Evolutionary conservation across 371 early-diverging fungal genomes (phyloP).

Genomic region (Mortierella sp.): DNA sequence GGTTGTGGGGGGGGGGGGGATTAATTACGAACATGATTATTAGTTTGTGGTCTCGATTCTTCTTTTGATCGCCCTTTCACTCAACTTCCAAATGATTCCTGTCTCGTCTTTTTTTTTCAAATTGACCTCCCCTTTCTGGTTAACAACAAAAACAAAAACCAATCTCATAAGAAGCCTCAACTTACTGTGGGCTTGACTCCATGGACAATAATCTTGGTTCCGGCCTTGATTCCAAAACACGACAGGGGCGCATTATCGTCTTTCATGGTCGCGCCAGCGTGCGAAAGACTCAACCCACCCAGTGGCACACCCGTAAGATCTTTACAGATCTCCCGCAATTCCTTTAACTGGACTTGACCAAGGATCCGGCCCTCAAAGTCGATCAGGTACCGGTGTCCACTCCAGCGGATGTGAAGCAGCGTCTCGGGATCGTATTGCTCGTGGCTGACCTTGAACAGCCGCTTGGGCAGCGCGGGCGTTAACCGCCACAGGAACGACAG

Average conservation of each 20-base stretch:
- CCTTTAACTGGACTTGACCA: slow-evolving; percentile 36
- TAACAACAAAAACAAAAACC: not conserved
- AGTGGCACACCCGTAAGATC: slow-evolving; percentile 50
- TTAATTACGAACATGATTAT: too few relatives aligned
- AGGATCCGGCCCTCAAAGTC: slow-evolving; percentile 49
- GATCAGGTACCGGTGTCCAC: slow-evolving; percentile 29
- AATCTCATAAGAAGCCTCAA: not conserved
- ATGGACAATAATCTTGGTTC: slow-evolving; percentile 61
- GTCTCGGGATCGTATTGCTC: slow-evolving; percentile 45
- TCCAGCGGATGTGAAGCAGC: slow-evolving; percentile 42
- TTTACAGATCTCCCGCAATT: slow-evolving; percentile 38
- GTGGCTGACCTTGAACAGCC: slow-evolving; percentile 34
- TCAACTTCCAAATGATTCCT: not conserved
- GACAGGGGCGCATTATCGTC: slow-evolving; percentile 72
- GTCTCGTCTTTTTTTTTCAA: not conserved
- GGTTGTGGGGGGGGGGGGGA: not conserved
- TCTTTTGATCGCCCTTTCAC: too few relatives aligned
- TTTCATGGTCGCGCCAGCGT: slow-evolving; percentile 65
- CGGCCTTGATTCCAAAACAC: slow-evolving; percentile 68
- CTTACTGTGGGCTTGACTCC: slow-evolving; percentile 73
- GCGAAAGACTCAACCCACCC: slow-evolving; percentile 29
- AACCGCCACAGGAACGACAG: slow-evolving; percentile 56
- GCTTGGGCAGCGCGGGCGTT: slow-evolving; percentile 53
- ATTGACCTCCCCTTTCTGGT: not conserved
- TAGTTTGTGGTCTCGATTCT: too few relatives aligned